Percentiles rank a stretch among this genome's conserved stretches.
These are phyloP conservation scores for Eucalyptus caleyi DNA, from an alignment of 345 rosid genomes.

Conservation along the genomic window DNA sequence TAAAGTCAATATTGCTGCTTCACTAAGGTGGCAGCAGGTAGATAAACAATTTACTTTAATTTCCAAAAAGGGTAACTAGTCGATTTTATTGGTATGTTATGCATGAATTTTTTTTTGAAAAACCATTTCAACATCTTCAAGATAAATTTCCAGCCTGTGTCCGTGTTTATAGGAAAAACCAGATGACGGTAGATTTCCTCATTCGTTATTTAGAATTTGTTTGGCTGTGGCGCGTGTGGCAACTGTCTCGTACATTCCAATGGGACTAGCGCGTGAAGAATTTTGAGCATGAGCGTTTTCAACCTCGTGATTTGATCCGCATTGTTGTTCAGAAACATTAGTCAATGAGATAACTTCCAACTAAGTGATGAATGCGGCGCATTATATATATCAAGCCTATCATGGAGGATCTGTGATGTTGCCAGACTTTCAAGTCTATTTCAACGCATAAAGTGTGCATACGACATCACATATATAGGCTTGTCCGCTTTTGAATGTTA, in stretches of 20 bases:
- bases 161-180: not conserved
- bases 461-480: not conserved
- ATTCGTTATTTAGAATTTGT: not conserved
- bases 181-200: not conserved
- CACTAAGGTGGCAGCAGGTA: too few species aligned
- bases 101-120: not conserved
- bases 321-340: not conserved
- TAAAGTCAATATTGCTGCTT: too few species aligned
- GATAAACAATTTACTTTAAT: too few species aligned
- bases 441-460: not conserved
- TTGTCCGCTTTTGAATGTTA: not conserved
- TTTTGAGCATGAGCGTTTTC: not conserved
- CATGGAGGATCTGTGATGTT: not conserved
- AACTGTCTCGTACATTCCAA: not conserved
- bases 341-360: not conserved
- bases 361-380: not conserved
- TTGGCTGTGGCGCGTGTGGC: not conserved
- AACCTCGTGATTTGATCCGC: not conserved
- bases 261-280: not conserved
- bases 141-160: not conserved
- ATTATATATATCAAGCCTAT: not conserved
- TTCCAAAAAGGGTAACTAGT: too few species aligned
- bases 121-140: not conserved
- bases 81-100: too few species aligned
- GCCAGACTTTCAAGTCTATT: not conserved